These are phyloP conservation scores for Przewalskia tangutica DNA, from an alignment of 257 asterid species.

Conservation along the genomic window DNA sequence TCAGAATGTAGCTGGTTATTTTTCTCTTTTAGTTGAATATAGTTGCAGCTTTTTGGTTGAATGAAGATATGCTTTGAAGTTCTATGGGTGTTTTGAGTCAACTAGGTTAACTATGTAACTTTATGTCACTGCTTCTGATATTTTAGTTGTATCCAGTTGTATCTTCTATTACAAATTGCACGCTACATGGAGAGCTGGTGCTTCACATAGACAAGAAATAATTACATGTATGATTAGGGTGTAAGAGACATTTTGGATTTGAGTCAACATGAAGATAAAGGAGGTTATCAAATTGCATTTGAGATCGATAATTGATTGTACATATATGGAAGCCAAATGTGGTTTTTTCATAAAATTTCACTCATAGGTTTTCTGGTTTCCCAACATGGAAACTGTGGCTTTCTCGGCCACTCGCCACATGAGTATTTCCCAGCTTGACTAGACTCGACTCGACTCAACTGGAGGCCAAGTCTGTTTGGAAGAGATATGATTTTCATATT, in stretches of 20 bases:
- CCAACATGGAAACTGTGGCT: fast-evolving
- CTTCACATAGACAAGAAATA: neutral
- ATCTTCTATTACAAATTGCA: neutral
- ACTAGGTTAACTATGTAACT: neutral
- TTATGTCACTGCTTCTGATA: neutral
- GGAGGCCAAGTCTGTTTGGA: neutral
- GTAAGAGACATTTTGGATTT: neutral
- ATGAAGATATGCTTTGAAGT: neutral
- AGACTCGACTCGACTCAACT: neutral
- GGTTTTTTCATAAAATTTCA: neutral
- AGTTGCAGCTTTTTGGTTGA: neutral
- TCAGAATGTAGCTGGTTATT: neutral
- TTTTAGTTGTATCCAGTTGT: neutral
- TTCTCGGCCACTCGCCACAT: neutral
- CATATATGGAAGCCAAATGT: neutral
- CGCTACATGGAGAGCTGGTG: neutral
- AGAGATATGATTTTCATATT: neutral
- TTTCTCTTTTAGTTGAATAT: neutral
- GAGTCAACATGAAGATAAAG: neutral
- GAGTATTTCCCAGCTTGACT: neutral
- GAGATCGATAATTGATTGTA: neutral
- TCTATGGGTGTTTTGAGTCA: neutral
- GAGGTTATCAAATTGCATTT: neutral
- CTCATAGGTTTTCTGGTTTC: neutral
- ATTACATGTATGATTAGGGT: neutral